Percentiles rank a stretch among this genome's conserved stretches.
These are phyloP conservation scores for Cladophialophora immunda DNA, from an alignment of 2,329 filamentous ascomycete species.

Conservation along the genomic window DNA sequence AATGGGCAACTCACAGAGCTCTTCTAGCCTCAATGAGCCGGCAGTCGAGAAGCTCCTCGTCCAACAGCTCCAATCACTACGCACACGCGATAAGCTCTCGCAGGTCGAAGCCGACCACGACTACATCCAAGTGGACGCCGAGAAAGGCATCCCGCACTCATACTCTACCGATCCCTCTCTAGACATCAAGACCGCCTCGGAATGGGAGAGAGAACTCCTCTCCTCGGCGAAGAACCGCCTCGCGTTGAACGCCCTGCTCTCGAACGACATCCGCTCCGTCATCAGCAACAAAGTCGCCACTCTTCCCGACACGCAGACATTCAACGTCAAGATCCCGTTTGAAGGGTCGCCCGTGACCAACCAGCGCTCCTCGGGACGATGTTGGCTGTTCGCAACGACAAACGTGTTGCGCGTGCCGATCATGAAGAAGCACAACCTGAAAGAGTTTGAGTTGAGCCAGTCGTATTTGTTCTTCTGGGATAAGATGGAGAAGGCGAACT, in stretches of 20 bases:
- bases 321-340: conserved; percentile 82
- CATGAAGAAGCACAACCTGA: conserved; percentile 82
- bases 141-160: conserved; percentile 49
- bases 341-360: conserved; percentile 87
- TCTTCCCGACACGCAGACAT: conserved; percentile 77
- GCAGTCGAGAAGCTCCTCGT: conserved; percentile 49
- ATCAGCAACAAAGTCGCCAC: conserved; percentile 70
- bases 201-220: conserved; percentile 70
- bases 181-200: conserved; percentile 59
- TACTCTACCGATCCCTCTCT: conserved; percentile 50
- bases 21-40: conserved; percentile 35
- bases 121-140: conserved; percentile 61
- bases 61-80: conserved; percentile 50
- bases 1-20: conserved; percentile 41
- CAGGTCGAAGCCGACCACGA: conserved; percentile 55
- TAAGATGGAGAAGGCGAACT: conserved; percentile 91
- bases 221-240: conserved; percentile 75
- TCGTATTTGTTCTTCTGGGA: conserved; percentile 93
- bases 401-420: conserved; percentile 90
- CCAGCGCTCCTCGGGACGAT: conserved; percentile 80
- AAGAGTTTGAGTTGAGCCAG: conserved; percentile 85
- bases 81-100: conserved; percentile 46
- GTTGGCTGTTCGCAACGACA: conserved; percentile 92
- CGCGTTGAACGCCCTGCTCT: conserved; percentile 76
- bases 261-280: conserved; percentile 71